Evolutionary conservation across 345 rosid species (phyloP), one percentile per base, ranked within the genome.

Genomic region (Abelmoschus esculentus): DNA sequence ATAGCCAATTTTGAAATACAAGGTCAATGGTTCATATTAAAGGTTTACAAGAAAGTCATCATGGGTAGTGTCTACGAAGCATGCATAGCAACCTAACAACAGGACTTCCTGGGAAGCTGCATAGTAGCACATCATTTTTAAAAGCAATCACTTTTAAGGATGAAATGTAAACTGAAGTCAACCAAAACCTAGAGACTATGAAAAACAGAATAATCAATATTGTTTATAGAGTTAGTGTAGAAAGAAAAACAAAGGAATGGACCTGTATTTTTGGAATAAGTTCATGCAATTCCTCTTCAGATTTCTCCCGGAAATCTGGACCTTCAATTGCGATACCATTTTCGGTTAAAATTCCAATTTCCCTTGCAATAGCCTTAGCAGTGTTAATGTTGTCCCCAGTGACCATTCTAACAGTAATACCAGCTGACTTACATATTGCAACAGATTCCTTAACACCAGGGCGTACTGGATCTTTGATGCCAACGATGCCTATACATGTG

Each of bases 261-360:
- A 93, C 98, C 97, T 93, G 98, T 68, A 93, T 80, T 77, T 79
- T 89, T 31, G 98, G 97, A 71, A 91, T 89, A 54, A 91, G 83
- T 75, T 86, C 70, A 54, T 50, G 78, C 80, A 93, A 75, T 78
- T 82, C 89, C 69, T 72, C 84, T 6, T 73, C 89, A 42, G 75
- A 72, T 70, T 83, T 82, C 74, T 83, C 85, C 3, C 87, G 81
- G 72, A 85, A 87, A 10, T 61, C 87, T 61, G 85, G 83, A 71
- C 89, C 91, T 77, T 91, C 89, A 28, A 83, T 84, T 69, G 85
- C 93, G 59, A 89, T 67, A 64, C 87, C 86, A 54, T 76, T 78
- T 32, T 83, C 86, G 57, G 88, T 86, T 74, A 89, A 83, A 76
- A 91, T 93, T 61, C 95, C 96, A 17, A 95, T 89, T 79, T 91